Evolutionary conservation across 805 yeast genomes (phyloP), one percentile per base, ranked within the genome.

Genomic region (Yarrowia sp.): DNA sequence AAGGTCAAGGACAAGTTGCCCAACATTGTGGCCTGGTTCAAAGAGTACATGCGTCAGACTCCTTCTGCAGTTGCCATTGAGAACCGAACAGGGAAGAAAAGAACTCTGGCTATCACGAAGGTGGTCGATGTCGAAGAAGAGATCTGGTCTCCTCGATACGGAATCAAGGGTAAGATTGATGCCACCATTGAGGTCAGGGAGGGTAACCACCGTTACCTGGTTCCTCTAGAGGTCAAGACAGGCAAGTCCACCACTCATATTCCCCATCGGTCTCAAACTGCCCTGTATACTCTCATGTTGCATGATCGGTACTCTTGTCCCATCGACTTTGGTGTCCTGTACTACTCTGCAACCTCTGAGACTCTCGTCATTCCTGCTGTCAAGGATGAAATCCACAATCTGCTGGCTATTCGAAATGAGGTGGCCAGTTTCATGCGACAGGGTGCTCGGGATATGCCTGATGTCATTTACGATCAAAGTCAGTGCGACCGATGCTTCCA

Each of bases 171-270:
- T 0, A 85, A 88, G 72, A 86, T 93, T 17, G 99, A 95, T 79
- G 97, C 89, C 2, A 92, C 97, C 0, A 82, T 92, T 1, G 89
- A 89, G 71, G 89, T 90, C 0, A 68, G 70, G 33, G 73, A 75
- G 1, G 84, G 84, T n/a, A 84, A 80, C 40, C 24, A 58, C 42
- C 14, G 20, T 9, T 82, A 74, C 67, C 82, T 92, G 13, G 83
- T 87, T 0, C 98, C 98, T 0, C 80, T 95, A 79, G 99, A 95
- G 75, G 86, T 95, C 68, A 95, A 95, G 75, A 92, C 98, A 0
- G 97, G 98, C 0, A 81, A 80, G 65, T 56, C 61, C 15, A 77
- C 82, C 39, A 86, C 85, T 56, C 81, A 86, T 44, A 76, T 88
- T 6, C 77, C 88, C 3, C 97, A 95, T 76, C 86, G 89, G 63